These are phyloP conservation scores for Quercus cerris DNA, from an alignment of 306 rosid genomes.

Conservation along the genomic window DNA sequence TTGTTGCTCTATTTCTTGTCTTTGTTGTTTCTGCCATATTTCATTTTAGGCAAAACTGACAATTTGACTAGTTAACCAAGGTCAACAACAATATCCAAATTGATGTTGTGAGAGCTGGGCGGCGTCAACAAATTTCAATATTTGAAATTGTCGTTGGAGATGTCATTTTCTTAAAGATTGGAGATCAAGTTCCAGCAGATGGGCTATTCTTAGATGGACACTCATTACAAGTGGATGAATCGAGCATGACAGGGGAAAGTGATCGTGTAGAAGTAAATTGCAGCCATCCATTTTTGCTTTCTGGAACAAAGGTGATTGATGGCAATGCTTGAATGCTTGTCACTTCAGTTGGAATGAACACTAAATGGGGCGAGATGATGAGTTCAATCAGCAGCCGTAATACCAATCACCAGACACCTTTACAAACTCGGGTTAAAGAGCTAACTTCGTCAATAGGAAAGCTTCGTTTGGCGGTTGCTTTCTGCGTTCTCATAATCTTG, in stretches of 20 bases:
- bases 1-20: conserved; percentile 22
- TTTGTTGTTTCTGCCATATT: conserved; percentile 6
- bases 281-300: conserved; percentile 23
- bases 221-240: conserved; percentile 17
- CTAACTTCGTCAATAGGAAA: conserved; percentile 10
- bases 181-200: conserved; percentile 31
- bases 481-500: conserved; percentile 3
- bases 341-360: conserved; percentile 27
- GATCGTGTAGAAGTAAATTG: conserved; percentile 22
- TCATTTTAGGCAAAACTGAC: conserved; percentile 10
- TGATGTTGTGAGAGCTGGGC: conserved; percentile 19
- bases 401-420: conserved; percentile 4
- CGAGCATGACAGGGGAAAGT: conserved; percentile 25
- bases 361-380: conserved; percentile 30
- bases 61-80: conserved; percentile 10
- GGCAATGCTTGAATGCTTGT: conserved; percentile 25
- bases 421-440: conserved; percentile 15
- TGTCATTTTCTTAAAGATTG: conserved; percentile 28
- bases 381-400: conserved; percentile 11
- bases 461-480: conserved; percentile 18
- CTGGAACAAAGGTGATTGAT: conserved; percentile 26
- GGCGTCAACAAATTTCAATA: conserved; percentile 12
- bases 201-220: conserved; percentile 24
- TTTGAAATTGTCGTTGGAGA: conserved; percentile 31
- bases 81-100: conserved; percentile 16